phyloP scores from a whole-genome alignment of 306 rosid species.

The Senna tora region DNA sequence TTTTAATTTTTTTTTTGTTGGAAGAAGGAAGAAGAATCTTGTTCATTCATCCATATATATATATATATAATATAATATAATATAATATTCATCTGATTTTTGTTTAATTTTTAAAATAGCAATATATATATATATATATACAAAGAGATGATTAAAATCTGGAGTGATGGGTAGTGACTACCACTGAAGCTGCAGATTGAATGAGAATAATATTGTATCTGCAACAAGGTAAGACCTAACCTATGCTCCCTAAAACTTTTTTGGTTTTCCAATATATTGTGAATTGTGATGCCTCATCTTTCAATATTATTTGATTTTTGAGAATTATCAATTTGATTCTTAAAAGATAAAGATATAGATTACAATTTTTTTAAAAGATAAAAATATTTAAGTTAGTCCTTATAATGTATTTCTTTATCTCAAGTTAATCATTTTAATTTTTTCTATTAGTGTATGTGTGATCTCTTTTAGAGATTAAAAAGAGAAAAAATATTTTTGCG shows the following conservation, averaged over 20 bases:
- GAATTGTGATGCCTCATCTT: background rate
- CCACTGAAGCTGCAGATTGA: too few species aligned
- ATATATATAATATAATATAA: too few species aligned
- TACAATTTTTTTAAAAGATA: too few species aligned
- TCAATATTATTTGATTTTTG: background rate
- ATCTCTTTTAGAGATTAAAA: too few species aligned
- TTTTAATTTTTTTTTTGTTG: background rate
- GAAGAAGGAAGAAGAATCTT: constrained; percentile 8
- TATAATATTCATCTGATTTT: background rate
- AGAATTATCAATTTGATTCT: too few species aligned
- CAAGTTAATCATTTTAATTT: too few species aligned
- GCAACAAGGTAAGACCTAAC: constrained; percentile 26
- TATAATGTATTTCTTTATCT: too few species aligned
- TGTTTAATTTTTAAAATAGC: background rate
- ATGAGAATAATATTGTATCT: background rate
- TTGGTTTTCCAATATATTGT: background rate
- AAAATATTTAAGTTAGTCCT: too few species aligned
- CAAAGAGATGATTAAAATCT: background rate
- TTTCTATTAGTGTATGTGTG: too few species aligned
- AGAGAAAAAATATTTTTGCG: too few species aligned
- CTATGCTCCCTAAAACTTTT: background rate
- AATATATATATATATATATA: too few species aligned
- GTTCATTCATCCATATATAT: background rate
- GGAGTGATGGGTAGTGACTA: background rate
- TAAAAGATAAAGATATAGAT: too few species aligned